A percentile compares a stretch with the other conserved stretches of the same genome.
phyloP scores from a whole-genome alignment of 768 basidiomycete genomes.

The Auricularia sp. region DNA sequence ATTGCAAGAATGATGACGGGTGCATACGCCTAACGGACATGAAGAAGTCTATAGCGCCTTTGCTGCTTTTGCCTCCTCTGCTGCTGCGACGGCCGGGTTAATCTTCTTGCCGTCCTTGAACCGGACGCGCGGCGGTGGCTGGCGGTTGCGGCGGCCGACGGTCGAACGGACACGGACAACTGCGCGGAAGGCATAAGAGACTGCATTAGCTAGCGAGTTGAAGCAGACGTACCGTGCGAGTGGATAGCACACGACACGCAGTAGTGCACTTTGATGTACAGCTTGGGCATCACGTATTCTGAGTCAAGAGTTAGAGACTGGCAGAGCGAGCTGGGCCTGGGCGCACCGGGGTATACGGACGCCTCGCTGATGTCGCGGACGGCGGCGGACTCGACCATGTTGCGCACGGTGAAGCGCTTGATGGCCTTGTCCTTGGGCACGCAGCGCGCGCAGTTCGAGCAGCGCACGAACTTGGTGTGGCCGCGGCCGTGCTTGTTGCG shows the following conservation, averaged over 20 bases:
- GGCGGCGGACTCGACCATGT: slow-evolving; percentile 99
- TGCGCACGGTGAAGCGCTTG: slow-evolving; percentile 98
- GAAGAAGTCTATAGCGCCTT: neutral
- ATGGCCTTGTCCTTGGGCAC: slow-evolving; percentile 99
- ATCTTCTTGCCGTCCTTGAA: slow-evolving; percentile 97
- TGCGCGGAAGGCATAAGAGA: slow-evolving; percentile 22
- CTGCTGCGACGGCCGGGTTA: slow-evolving; percentile 90
- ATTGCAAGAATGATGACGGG: neutral
- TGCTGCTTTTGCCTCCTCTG: slow-evolving; percentile 52
- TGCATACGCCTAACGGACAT: neutral
- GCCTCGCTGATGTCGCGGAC: slow-evolving; percentile 96
- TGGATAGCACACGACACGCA: slow-evolving; percentile 99
- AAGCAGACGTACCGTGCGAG: slow-evolving; percentile 68
- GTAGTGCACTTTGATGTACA: slow-evolving; percentile 98
- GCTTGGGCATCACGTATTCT: slow-evolving; percentile 95
- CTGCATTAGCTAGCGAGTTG: neutral
- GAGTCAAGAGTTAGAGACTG: slow-evolving; percentile 2
- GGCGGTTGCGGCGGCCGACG: slow-evolving; percentile 93
- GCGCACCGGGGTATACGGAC: slow-evolving; percentile 79
- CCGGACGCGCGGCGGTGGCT: slow-evolving; percentile 88
- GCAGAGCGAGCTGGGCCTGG: neutral
- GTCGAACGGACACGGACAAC: slow-evolving; percentile 97
- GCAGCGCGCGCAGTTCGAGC: slow-evolving; percentile 98
- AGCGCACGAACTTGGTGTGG: slow-evolving; percentile 88
- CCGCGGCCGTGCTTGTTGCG: slow-evolving; percentile 99